Percentiles rank a stretch among this genome's conserved stretches.
These are phyloP conservation scores for Metschnikowia hibisci DNA, from an alignment of 805 yeast genomes.

Conservation along the genomic window DNA sequence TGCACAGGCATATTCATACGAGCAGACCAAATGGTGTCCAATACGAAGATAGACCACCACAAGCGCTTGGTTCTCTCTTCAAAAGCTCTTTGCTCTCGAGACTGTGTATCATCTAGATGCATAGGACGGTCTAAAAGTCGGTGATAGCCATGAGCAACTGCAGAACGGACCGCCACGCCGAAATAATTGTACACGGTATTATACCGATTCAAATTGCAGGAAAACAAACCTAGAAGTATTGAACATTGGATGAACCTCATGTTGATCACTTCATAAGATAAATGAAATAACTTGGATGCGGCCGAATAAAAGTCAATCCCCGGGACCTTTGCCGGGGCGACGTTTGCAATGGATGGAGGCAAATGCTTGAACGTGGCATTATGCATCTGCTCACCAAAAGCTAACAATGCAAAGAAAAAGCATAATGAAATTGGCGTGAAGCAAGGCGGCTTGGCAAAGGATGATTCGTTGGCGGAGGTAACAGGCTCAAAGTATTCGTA, in stretches of 20 bases:
- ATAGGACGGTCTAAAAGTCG: conserved; percentile 22
- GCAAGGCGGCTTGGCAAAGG: conserved; percentile 6
- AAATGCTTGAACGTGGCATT: conserved; percentile 10
- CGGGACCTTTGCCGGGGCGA: conserved; percentile 21
- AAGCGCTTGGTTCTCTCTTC: conserved; percentile 34
- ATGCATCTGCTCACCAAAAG: conserved; percentile 37
- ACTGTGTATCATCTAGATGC: conserved; percentile 1
- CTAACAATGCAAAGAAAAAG: conserved; percentile 32
- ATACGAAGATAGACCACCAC: conserved; percentile 42
- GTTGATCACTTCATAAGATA: conserved; percentile 29
- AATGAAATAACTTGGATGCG: conserved; percentile 30
- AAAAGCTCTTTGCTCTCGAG: conserved; percentile 2
- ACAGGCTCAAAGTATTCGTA: conserved; percentile 11
- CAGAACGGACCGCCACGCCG: conserved; percentile 38
- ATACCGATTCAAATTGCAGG: conserved; percentile 34
- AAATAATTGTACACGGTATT: conserved; percentile 38
- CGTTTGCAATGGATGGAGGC: conserved; percentile 9
- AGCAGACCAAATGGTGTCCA: conserved; percentile 39
- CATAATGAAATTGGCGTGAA: conserved; percentile 21
- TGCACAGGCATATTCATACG: conserved; percentile 38
- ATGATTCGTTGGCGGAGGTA: neutral
- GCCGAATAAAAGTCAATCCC: conserved; percentile 32
- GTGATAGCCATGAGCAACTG: conserved; percentile 37
- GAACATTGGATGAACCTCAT: conserved; percentile 35
- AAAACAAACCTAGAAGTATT: conserved; percentile 31